A percentile compares a stretch with the other conserved stretches of the same genome.
phyloP scores from a whole-genome alignment of 2,329 filamentous ascomycete genomes.

The Neofusicoccum ribis region DNA sequence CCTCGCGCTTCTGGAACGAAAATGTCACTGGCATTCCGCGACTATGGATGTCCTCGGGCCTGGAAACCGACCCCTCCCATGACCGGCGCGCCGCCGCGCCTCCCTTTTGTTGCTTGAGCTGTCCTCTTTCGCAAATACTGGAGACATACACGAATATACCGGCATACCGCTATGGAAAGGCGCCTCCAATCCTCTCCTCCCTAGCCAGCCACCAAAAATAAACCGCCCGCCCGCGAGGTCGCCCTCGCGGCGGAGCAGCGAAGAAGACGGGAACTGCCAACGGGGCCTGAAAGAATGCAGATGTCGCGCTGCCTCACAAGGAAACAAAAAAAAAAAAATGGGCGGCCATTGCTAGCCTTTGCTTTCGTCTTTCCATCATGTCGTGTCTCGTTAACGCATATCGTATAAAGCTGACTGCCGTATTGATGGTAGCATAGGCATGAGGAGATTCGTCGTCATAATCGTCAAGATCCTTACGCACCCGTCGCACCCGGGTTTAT shows the following conservation, averaged over 20 bases:
- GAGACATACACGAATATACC: conserved; percentile 12
- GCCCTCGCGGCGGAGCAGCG: not conserved
- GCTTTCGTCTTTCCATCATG: conserved; percentile 25
- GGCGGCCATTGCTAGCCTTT: conserved; percentile 40
- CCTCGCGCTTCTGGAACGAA: not conserved
- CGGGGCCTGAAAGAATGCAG: conserved; percentile 1
- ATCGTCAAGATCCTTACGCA: conserved; percentile 2
- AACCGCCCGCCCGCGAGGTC: not conserved
- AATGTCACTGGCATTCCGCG: conserved; percentile 12
- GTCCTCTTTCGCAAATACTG: not conserved
- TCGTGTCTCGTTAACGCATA: conserved; percentile 21
- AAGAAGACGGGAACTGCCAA: not conserved
- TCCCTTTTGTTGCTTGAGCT: conserved; percentile 14
- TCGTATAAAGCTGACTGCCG: conserved; percentile 23
- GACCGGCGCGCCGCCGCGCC: conserved; percentile 13
- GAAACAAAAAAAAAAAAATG: not conserved
- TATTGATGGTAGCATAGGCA: conserved; percentile 21
- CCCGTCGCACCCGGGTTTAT: conserved; percentile 37
- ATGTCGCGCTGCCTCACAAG: conserved; percentile 10
- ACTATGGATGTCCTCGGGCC: conserved; percentile 16
- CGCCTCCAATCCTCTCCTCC: conserved; percentile 6
- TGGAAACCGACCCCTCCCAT: conserved; percentile 15
- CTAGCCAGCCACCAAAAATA: not conserved
- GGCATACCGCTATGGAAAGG: not conserved
- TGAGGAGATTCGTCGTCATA: conserved; percentile 19